Conservation (phyloP, 176 grass and related monocot species). For the Triticum aestivum region DNA sequence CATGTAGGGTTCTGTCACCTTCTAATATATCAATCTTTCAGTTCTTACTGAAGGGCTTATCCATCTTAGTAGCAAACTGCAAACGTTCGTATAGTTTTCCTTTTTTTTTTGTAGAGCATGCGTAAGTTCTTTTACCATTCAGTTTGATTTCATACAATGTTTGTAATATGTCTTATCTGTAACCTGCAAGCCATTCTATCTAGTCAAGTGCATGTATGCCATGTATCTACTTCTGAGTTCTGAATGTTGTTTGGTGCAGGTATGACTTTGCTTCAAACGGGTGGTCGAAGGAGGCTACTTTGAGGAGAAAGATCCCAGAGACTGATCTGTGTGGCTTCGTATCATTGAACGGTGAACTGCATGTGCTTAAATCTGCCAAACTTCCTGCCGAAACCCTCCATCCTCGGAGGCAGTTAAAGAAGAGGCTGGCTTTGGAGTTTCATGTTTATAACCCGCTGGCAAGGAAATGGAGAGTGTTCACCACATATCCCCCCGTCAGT, state of each 20-base stretch:
- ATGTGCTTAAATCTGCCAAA: constrained; percentile 54
- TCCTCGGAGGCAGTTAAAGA: constrained; percentile 46
- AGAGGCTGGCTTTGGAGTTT: constrained; percentile 47
- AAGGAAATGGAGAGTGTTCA: constrained; percentile 73
- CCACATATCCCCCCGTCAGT: constrained; percentile 44
- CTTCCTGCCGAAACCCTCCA: constrained; percentile 21
- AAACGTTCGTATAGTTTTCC: background rate
- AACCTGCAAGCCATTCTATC: background rate
- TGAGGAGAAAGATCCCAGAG: constrained; percentile 58
- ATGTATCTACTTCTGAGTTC: background rate
- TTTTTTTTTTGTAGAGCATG: background rate
- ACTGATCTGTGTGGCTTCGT: constrained; percentile 59
- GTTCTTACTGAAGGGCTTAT: background rate
- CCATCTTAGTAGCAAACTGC: background rate
- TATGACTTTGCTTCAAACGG: constrained; percentile 64
- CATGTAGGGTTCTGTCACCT: background rate
- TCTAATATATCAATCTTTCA: background rate
- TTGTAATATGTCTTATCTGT: background rate
- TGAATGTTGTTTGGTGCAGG: constrained; percentile 40
- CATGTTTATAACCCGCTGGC: constrained; percentile 69
- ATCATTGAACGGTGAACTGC: constrained; percentile 70
- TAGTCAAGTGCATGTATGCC: background rate
- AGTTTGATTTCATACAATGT: background rate
- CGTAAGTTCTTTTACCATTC: background rate
- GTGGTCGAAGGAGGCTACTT: constrained; percentile 60